Base-by-base conservation (phyloP, 805 yeast genomes). In the Lachancea fermentati region DNA sequence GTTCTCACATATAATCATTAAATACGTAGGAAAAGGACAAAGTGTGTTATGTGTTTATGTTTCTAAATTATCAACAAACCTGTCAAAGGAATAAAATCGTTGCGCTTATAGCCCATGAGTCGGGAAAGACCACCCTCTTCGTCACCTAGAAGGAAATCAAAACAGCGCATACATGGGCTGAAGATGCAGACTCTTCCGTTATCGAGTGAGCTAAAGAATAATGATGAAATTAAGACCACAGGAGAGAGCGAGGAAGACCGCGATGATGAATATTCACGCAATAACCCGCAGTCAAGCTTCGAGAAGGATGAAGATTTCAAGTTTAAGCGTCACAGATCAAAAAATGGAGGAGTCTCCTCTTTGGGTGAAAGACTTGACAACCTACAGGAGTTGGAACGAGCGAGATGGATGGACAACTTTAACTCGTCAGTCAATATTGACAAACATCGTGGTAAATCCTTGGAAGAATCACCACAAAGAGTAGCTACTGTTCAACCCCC, bases 321-420 rank as follows among this genome's bases (percentile, higher is more conserved):
- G 36, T 60, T 60, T 36, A 59, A 56, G 32, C 52, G 64, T 28
- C 63, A 58, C 40, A 55, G 50, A 39, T 31, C 24, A 12, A 52
- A 50, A 32, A 46, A 48, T 25, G 35, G 45, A 3, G 62, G 62
- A 4, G 45, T 49, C 0, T 60, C 62, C 2, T 42, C 59, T 9
- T 34, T 60, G 22, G 64, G 62, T 1, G 63, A 60, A 37, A 22
- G 60, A 34, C 38, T 60, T 16, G 63, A 57, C 39, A 51, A 51
- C 35, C 37, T 60, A 19, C 62, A 57, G 30, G 57, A 53, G 40
- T 34, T 42, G 12, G 43, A 42, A 30, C 39, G 31, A 16, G 61
- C 66, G 7, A 54, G 54, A 40, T 46, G 62, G 51, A 47, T 61
- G 19, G 63, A 58, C 19, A 58, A 57, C 41, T 61, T 61, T 36